These are phyloP conservation scores for Geranomyces michiganensis DNA, from an alignment of 192 early-diverging fungal species.

Conservation along the genomic window DNA sequence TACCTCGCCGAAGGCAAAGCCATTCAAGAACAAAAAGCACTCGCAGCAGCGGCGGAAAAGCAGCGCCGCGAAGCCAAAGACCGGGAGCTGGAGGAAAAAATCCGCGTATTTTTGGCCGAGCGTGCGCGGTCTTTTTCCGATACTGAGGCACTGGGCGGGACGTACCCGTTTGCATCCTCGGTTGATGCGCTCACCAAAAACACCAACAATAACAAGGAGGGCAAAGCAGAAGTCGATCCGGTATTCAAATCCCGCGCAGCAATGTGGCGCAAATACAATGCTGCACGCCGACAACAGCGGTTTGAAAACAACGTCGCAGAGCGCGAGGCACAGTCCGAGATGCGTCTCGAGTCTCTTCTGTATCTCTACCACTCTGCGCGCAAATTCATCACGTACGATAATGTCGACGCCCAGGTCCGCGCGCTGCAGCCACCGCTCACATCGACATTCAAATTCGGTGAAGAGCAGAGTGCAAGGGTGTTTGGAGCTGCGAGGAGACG, in stretches of 20 bases:
- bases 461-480: not conserved
- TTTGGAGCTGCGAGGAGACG: not conserved
- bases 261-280: not conserved
- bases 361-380: constrained; percentile 38
- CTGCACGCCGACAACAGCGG: constrained; percentile 15
- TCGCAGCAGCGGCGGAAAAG: constrained; percentile 1
- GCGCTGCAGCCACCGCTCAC: constrained; percentile 11
- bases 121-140: not conserved
- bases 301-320: constrained; percentile 22
- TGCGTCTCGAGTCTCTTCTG: constrained; percentile 28
- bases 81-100: constrained; percentile 24
- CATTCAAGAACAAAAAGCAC: not conserved
- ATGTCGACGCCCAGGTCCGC: constrained; percentile 32
- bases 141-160: not conserved
- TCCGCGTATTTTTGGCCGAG: constrained; percentile 20
- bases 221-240: constrained; percentile 2
- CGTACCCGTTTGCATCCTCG: not conserved
- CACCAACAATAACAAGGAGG: not conserved
- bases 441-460: not conserved
- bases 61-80: not conserved
- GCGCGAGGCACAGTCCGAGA: constrained; percentile 8
- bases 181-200: not conserved
- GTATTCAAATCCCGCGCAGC: constrained; percentile 3
- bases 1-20: constrained; percentile 17
- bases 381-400: constrained; percentile 42